Evolutionary conservation across 2,329 filamentous ascomycete genomes (phyloP), one percentile per base, ranked within the genome.

Genomic region (Bipolaris cookei): DNA sequence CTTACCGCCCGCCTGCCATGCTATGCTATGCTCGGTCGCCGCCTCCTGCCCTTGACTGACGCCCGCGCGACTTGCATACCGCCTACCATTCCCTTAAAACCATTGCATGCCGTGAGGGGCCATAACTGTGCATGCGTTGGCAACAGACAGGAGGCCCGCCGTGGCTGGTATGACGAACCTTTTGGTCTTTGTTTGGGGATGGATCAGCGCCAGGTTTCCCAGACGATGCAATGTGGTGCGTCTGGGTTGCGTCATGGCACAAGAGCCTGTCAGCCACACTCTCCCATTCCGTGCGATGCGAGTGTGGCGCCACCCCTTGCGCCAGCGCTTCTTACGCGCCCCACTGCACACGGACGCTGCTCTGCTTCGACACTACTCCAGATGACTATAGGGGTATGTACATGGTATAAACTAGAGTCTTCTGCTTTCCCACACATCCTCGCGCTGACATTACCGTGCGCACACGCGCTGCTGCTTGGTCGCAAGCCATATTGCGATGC

Each of bases 241-340:
- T 48, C 37, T 32, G n/a, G 50, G 51, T 62, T 63, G 60, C 60
- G 60, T 63, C 60, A 63, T 60, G 44, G 43, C 45, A 44, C 25
- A 28, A 7, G 44, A 30, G 4, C 50, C 21, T 21, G 23, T 57
- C 54, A 60, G 60, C 60, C 54, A 63, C 60, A 63, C 42, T 51
- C 43, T 54, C 28, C 49, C 38, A 49, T 54, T 32, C 38, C 39
- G 32, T 44, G 23, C 18, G 37, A 39, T 48, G 37, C 50, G 32
- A 45, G 16, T 54, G 50, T 58, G 55, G 51, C 54, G 51, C 38
- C 47, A 45, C 20, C 25, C 14, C 10, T 21, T 18, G 13, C 16
- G 18, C 20, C 32, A 16, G n/a, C 16, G 25, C 25, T 18, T 18
- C n/a, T 11, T 35, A 18, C 16, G 10, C 28, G 23, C 30, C 44